phyloP scores from a whole-genome alignment of 768 basidiomycete genomes.

The Porpolomopsis calyptriformis region DNA sequence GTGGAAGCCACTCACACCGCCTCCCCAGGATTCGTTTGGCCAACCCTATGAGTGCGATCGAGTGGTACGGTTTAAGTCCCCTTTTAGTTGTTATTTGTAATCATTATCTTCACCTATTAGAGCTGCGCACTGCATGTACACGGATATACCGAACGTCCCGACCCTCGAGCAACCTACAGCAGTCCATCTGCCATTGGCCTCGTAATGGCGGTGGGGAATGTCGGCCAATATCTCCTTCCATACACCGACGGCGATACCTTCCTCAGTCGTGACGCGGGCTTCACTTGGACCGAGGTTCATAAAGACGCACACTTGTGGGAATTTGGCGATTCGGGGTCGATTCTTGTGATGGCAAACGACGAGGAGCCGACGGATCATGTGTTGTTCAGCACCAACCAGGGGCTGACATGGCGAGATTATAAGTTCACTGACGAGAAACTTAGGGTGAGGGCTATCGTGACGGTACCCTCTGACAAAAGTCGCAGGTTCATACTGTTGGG shows the following conservation, averaged over 20 bases:
- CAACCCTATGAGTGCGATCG: slow-evolving; percentile 56
- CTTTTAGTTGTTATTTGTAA: neutral
- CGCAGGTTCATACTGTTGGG: slow-evolving; percentile 86
- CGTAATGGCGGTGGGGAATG: slow-evolving; percentile 93
- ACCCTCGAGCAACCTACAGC: slow-evolving; percentile 87
- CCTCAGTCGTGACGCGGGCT: slow-evolving; percentile 91
- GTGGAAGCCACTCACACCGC: slow-evolving; percentile 79
- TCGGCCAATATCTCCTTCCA: slow-evolving; percentile 68
- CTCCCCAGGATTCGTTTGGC: slow-evolving; percentile 64
- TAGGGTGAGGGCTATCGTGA: slow-evolving; percentile 67
- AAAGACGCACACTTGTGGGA: slow-evolving; percentile 98
- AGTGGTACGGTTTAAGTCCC: slow-evolving; percentile 39
- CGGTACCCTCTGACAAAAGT: slow-evolving; percentile 84
- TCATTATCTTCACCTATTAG: slow-evolving; percentile 27
- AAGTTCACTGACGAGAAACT: slow-evolving; percentile 66
- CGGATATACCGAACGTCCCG: slow-evolving; percentile 88
- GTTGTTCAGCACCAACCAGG: slow-evolving; percentile 85
- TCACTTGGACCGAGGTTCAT: slow-evolving; percentile 97
- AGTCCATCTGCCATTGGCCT: slow-evolving; percentile 87
- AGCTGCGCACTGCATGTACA: slow-evolving; percentile 84
- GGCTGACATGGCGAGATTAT: slow-evolving; percentile 80
- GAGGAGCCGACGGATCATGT: slow-evolving; percentile 87
- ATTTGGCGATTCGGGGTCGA: slow-evolving; percentile 93
- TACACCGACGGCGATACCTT: slow-evolving; percentile 92
- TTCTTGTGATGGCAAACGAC: slow-evolving; percentile 91